These are phyloP conservation scores for Neurospora discreta DNA, from an alignment of 495 filamentous ascomycete genomes.

Conservation along the genomic window DNA sequence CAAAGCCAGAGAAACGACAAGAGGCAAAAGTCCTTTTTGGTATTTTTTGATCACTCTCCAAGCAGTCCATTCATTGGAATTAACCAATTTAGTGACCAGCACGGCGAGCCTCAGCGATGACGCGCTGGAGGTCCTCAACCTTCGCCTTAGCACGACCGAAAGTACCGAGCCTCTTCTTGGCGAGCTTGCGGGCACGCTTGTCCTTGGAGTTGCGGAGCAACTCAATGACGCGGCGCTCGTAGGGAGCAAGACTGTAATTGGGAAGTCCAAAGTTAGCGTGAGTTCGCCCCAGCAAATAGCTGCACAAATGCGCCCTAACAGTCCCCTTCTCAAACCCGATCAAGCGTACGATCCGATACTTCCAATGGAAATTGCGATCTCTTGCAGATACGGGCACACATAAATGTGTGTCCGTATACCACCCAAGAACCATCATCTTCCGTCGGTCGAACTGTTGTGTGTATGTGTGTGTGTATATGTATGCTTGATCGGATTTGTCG, in stretches of 20 bases:
- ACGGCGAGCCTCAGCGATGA: slow-evolving; percentile 92
- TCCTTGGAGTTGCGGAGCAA: slow-evolving; percentile 97
- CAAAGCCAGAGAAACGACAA: slow-evolving; percentile 10
- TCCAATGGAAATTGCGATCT: neutral
- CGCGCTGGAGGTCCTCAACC: slow-evolving; percentile 94
- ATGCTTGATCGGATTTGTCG: neutral
- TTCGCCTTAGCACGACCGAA: slow-evolving; percentile 96
- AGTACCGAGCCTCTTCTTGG: slow-evolving; percentile 99
- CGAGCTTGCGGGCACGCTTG: slow-evolving; percentile 97
- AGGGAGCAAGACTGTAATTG: slow-evolving; percentile 60
- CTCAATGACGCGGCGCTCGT: slow-evolving; percentile 97
- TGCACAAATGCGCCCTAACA: neutral
- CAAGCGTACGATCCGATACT: neutral
- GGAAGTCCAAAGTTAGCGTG: slow-evolving; percentile 10
- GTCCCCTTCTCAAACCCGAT: neutral
- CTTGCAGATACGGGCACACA: neutral
- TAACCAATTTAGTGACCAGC: slow-evolving; percentile 53
- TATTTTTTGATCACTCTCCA: slow-evolving; percentile 1
- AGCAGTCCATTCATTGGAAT: neutral
- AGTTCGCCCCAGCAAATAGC: neutral
- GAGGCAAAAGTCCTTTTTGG: slow-evolving; percentile 10
- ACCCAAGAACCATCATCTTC: neutral
- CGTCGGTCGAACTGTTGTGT: neutral
- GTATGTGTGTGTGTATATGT: no score
- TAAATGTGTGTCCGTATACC: neutral